phyloP scores from a whole-genome alignment of 2,329 filamentous ascomycete species.

The Hypoxylon sp. region DNA sequence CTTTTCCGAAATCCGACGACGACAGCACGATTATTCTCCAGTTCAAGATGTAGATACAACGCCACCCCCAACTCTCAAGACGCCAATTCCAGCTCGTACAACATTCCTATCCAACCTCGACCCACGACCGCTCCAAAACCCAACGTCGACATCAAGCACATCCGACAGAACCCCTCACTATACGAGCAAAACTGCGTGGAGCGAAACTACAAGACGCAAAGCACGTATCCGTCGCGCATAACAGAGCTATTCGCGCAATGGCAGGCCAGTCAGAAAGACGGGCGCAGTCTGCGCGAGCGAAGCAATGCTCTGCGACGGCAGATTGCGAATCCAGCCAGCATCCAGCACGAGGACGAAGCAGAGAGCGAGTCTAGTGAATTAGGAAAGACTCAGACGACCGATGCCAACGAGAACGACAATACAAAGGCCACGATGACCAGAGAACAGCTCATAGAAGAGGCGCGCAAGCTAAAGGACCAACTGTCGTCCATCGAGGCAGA shows the following conservation, averaged over 20 bases:
- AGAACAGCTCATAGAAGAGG: constrained; percentile 68
- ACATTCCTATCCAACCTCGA: constrained; percentile 50
- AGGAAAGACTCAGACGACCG: constrained; percentile 36
- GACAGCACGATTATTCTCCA: constrained; percentile 31
- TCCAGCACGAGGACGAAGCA: constrained; percentile 54
- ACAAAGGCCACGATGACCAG: constrained; percentile 49
- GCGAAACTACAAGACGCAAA: constrained; percentile 77
- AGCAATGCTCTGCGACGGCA: constrained; percentile 70
- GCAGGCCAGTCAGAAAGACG: constrained; percentile 67
- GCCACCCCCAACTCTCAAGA: constrained; percentile 14
- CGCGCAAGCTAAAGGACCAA: constrained; percentile 69
- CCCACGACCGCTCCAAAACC: constrained; percentile 81
- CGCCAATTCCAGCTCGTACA: background rate
- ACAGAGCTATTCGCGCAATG: constrained; percentile 63
- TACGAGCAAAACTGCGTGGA: constrained; percentile 85
- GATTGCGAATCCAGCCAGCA: constrained; percentile 60
- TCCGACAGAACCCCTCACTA: constrained; percentile 82
- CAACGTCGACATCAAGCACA: constrained; percentile 84
- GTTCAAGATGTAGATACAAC: constrained; percentile 21
- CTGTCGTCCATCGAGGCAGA: constrained; percentile 67
- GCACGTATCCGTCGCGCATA: constrained; percentile 65
- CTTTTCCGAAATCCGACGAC: constrained; percentile 30
- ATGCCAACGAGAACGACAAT: constrained; percentile 44
- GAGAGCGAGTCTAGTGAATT: constrained; percentile 33
- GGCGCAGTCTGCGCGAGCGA: constrained; percentile 68